Evolutionary conservation across 345 rosid species (phyloP).

Genomic region (Gossypium arboreum): DNA sequence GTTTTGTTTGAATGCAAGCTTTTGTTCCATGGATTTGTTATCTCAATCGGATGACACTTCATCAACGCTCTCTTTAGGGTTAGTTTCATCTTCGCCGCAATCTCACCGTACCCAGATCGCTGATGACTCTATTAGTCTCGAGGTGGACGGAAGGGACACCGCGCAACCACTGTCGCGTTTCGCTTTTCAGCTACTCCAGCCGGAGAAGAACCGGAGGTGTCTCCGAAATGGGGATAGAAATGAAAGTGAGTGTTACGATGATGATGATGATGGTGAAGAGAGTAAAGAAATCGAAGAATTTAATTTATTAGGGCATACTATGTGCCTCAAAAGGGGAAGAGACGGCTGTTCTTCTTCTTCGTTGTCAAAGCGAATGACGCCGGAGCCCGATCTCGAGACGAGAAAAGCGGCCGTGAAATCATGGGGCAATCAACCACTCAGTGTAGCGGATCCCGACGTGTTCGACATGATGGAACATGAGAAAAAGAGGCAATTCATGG

Average conservation of each 20-base stretch:
- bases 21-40: background rate
- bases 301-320: slow-evolving; percentile 59
- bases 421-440: slow-evolving; percentile 54
- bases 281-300: slow-evolving; percentile 46
- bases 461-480: slow-evolving; percentile 57
- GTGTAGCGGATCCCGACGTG: slow-evolving; percentile 55
- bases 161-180: background rate
- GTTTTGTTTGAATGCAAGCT: too few species aligned
- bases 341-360: slow-evolving; percentile 24
- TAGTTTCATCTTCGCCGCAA: background rate
- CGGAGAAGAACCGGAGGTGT: background rate
- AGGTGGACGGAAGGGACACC: slow-evolving; percentile 4
- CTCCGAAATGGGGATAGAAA: slow-evolving; percentile 29
- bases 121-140: slow-evolving; percentile 14
- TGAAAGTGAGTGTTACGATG: slow-evolving; percentile 13
- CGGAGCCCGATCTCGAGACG: slow-evolving; percentile 30
- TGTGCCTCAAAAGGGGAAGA: slow-evolving; percentile 50
- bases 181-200: slow-evolving; percentile 12
- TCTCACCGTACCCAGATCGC: slow-evolving; percentile 14
- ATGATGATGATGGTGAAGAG: slow-evolving; percentile 17
- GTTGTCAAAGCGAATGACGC: slow-evolving; percentile 25
- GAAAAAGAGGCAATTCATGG: slow-evolving; percentile 52
- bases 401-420: slow-evolving; percentile 24
- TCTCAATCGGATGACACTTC: slow-evolving; percentile 4
- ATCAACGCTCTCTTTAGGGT: slow-evolving; percentile 10